Evolutionary conservation across 2,329 filamentous ascomycete species (phyloP).

Genomic region (Fusarium sp.): DNA sequence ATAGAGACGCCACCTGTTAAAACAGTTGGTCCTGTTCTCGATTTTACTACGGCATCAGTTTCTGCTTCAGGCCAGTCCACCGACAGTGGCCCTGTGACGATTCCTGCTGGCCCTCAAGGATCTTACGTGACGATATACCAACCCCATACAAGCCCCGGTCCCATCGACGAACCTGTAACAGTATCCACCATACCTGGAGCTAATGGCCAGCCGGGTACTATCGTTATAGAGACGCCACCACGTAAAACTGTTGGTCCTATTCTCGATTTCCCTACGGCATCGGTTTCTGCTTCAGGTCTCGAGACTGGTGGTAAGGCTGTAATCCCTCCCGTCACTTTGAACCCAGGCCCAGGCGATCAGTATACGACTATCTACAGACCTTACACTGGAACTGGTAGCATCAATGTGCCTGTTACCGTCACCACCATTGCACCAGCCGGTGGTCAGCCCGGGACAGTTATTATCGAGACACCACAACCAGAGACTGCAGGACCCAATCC

Average conservation of each 20-base stretch:
- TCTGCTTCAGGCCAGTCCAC: neutral
- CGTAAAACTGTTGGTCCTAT: neutral
- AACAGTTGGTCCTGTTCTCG: neutral
- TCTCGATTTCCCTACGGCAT: neutral
- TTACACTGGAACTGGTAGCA: slow-evolving; percentile 17
- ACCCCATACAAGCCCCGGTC: neutral
- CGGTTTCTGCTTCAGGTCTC: neutral
- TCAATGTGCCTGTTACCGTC: slow-evolving; percentile 23
- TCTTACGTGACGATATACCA: slow-evolving; percentile 19
- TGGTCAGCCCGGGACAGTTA: slow-evolving; percentile 25
- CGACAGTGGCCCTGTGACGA: too few relatives aligned
- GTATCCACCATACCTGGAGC: slow-evolving; percentile 10
- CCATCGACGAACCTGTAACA: slow-evolving; percentile 9
- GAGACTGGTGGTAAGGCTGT: slow-evolving; percentile 10
- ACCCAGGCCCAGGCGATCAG: slow-evolving; percentile 6
- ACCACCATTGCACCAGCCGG: slow-evolving; percentile 14
- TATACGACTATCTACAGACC: slow-evolving; percentile 29
- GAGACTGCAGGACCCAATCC: slow-evolving; percentile 7
- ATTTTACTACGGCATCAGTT: neutral
- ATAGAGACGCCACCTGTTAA: slow-evolving; percentile 12
- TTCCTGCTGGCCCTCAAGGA: neutral
- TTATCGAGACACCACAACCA: slow-evolving; percentile 24
- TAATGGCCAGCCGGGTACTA: slow-evolving; percentile 14
- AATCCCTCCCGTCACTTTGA: slow-evolving; percentile 21
- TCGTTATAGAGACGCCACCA: slow-evolving; percentile 17